Evolutionary conservation across 306 rosid genomes (phyloP).

Genomic region (Carpinus fangiana): DNA sequence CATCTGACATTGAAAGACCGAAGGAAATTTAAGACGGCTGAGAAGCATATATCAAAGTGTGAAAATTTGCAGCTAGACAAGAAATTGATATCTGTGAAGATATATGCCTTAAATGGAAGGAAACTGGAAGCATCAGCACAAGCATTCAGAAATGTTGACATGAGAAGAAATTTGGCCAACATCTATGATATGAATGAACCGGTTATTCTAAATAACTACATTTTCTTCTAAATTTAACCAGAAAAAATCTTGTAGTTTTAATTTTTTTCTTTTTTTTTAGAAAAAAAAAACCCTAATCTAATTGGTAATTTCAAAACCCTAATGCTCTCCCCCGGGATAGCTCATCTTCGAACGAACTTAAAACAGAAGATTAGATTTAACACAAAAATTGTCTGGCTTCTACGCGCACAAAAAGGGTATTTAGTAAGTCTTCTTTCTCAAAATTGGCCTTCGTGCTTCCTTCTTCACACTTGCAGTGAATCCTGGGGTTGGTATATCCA

Average conservation of each 20-base stretch:
- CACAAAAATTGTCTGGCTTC: conserved; percentile 26
- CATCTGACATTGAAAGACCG: no score
- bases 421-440: conserved; percentile 87
- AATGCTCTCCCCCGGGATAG: conserved; percentile 35
- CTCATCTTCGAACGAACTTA: conserved; percentile 22
- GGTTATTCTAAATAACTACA: not conserved
- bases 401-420: conserved; percentile 2
- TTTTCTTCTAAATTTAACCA: not conserved
- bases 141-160: not conserved
- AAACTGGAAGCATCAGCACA: not conserved
- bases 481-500: conserved; percentile 76
- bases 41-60: no score
- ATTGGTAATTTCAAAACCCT: conserved; percentile 26
- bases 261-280: no score
- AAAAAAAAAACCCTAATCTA: conserved; percentile 8
- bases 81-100: no score
- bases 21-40: no score
- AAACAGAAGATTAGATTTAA: conserved; percentile 7
- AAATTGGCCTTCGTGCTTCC: conserved; percentile 63
- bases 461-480: conserved; percentile 56
- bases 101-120: not conserved
- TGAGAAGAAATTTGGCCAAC: not conserved
- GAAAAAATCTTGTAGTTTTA: not conserved
- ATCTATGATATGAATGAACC: not conserved
- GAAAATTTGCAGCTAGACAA: no score